phyloP scores from a whole-genome alignment of 257 asterid species.

The Linderniella brevidens region DNA sequence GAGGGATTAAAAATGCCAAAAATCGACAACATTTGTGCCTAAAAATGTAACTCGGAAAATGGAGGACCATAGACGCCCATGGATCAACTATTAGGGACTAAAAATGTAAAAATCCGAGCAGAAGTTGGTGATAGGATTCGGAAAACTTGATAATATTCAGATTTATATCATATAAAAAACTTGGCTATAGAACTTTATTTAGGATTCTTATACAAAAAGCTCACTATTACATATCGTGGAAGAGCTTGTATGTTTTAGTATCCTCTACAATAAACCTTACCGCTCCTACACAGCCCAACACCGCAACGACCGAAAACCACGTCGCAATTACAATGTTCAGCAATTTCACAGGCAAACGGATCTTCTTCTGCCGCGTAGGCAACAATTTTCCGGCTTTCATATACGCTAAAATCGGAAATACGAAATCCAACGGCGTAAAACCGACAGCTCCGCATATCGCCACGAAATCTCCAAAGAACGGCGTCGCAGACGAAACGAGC shows the following conservation, averaged over 20 bases:
- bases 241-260: constrained; percentile 24
- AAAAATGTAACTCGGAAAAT: too few relatives aligned
- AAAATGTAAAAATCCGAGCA: too few relatives aligned
- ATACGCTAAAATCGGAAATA: constrained; percentile 38
- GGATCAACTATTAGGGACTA: too few relatives aligned
- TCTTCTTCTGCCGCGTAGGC: constrained; percentile 8
- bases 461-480: constrained; percentile 48
- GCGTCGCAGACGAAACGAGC: constrained; percentile 36
- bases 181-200: too few relatives aligned
- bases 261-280: constrained; percentile 29
- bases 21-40: too few relatives aligned
- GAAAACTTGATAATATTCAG: too few relatives aligned
- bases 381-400: constrained; percentile 32
- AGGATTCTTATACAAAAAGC: too few relatives aligned
- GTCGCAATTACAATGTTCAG: constrained; percentile 25
- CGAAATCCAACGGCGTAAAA: constrained; percentile 45
- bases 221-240: constrained; percentile 40
- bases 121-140: too few relatives aligned
- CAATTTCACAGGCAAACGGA: constrained; percentile 13
- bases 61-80: too few relatives aligned
- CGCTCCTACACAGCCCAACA: constrained; percentile 43
- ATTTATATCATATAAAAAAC: too few relatives aligned
- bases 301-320: constrained; percentile 37
- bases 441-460: constrained; percentile 56
- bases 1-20: too few relatives aligned